Evolutionary conservation across 2,329 filamentous ascomycete species (phyloP), one percentile per base, ranked within the genome.

Genomic region (Aspergillus brunneoviolaceus): DNA sequence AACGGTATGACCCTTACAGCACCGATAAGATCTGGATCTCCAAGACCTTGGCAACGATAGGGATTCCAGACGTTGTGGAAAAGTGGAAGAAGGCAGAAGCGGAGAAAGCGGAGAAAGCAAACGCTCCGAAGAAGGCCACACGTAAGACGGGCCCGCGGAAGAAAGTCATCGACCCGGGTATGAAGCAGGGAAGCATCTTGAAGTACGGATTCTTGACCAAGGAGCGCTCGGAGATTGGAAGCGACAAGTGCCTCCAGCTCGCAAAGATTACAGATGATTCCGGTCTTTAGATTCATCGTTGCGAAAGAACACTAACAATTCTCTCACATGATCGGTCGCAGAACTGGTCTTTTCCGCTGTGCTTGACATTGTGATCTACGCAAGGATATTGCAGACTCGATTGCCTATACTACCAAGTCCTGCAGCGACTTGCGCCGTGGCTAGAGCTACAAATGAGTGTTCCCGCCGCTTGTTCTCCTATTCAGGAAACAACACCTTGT

Each of bases 11-110:
- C 67, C 89, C 91, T 0, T 82, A 81, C 9, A 81, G 86, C 29
- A 79, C 86, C 1, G 85, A 90, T 47, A 84, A 88, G 63, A 73
- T 84, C 10, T 94, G 90, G 90, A 76, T 93, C 5, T 80, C 89
- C 23, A 85, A 88, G 65, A 81, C 83, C 0, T 80, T 90, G 55
- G 84, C 86, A 4, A 85, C 82, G 59, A 72, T 88, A 2, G 89
- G 89, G 0, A 82, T 88, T 57, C 89, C 89, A 3, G 76, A 87
- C 2, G 84, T 84, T 29, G 83, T 90, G 0, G 81, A 87, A 63
- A 84, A 85, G 48, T 93, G 89, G 83, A 84, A 90, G 50, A 71
- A 70, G 39, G 72, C 74, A 61, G 70, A 74, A 59, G 63, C 66
- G 5, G 69, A 70, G 21, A 76, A 75, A 49, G 63, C 71, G 10